Evolutionary conservation across 257 asterid genomes (phyloP).

Genomic region (Solanum okadae): DNA sequence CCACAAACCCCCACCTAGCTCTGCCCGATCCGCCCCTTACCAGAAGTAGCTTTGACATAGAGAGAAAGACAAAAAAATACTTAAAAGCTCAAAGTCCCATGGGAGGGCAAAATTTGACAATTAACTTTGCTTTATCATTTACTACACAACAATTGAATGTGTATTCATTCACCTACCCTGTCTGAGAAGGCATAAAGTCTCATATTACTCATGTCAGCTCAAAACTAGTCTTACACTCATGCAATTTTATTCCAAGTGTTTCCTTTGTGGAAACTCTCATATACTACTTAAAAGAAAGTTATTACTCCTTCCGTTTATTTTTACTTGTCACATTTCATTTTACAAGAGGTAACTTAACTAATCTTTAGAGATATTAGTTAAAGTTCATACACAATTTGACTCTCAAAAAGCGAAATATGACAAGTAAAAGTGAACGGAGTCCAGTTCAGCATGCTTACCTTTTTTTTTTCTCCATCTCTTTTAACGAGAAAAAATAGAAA

Average conservation of each 20-base stretch:
- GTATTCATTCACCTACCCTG: neutral
- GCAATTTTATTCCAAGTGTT: neutral
- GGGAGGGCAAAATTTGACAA: neutral
- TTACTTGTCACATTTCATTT: neutral
- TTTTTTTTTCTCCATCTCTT: too few relatives aligned
- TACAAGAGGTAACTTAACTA: too few relatives aligned
- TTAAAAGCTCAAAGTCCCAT: neutral
- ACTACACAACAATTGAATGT: neutral
- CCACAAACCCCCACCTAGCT: too few relatives aligned
- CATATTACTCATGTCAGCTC: neutral
- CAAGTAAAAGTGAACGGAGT: too few relatives aligned
- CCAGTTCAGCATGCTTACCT: too few relatives aligned
- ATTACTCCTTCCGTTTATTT: fast-evolving
- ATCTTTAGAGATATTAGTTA: too few relatives aligned
- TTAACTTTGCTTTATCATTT: neutral
- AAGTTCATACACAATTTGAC: too few relatives aligned
- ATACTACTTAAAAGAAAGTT: neutral
- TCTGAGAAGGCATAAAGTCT: neutral
- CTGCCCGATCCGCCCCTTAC: neutral
- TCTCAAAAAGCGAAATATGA: too few relatives aligned
- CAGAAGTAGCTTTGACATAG: neutral
- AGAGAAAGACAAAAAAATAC: neutral
- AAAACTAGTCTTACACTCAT: neutral
- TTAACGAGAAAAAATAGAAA: too few relatives aligned
- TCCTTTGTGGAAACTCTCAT: neutral